Percentiles rank a stretch among this genome's conserved stretches.
phyloP scores from a whole-genome alignment of 2,329 filamentous ascomycete species.

The Colletotrichum chlorophyti region DNA sequence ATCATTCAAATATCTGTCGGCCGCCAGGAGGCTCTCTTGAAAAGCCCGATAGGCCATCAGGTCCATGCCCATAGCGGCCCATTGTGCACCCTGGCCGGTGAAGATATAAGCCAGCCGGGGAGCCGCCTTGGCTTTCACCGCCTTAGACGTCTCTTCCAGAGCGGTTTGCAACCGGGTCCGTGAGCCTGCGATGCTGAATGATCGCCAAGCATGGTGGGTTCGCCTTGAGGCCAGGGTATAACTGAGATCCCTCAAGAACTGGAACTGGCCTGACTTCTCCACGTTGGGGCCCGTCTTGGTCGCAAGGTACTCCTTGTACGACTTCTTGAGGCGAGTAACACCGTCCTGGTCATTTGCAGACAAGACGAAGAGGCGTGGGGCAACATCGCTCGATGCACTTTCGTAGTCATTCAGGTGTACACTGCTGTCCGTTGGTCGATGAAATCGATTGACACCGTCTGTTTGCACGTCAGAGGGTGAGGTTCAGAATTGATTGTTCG shows the following conservation, averaged over 20 bases:
- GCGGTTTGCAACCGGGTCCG: not conserved
- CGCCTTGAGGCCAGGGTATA: slow-evolving; percentile 46
- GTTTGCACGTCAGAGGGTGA: not conserved
- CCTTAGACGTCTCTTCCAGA: not conserved
- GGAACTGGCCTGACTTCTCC: not conserved
- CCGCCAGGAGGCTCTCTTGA: slow-evolving; percentile 41
- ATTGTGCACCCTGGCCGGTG: slow-evolving; percentile 38
- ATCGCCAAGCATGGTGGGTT: slow-evolving; percentile 14
- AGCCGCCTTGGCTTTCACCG: not conserved
- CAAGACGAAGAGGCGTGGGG: slow-evolving; percentile 47
- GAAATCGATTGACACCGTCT: not conserved
- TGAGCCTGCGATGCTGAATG: slow-evolving; percentile 12
- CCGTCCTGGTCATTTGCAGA: slow-evolving; percentile 50
- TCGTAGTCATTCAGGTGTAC: not conserved
- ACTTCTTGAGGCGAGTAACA: slow-evolving; percentile 41
- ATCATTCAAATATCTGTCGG: slow-evolving; percentile 38
- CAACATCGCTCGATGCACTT: not conserved
- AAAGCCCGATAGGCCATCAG: slow-evolving; percentile 40
- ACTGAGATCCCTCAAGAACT: slow-evolving; percentile 41
- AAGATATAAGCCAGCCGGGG: slow-evolving; percentile 33
- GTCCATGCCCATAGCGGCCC: slow-evolving; percentile 32
- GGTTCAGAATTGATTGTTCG: not conserved
- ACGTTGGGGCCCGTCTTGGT: slow-evolving; percentile 5
- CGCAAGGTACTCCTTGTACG: slow-evolving; percentile 33
- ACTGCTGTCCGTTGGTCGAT: slow-evolving; percentile 14